Conservation (phyloP, 1,284 basidiomycete species). For the Ustilago vetiveriae region DNA sequence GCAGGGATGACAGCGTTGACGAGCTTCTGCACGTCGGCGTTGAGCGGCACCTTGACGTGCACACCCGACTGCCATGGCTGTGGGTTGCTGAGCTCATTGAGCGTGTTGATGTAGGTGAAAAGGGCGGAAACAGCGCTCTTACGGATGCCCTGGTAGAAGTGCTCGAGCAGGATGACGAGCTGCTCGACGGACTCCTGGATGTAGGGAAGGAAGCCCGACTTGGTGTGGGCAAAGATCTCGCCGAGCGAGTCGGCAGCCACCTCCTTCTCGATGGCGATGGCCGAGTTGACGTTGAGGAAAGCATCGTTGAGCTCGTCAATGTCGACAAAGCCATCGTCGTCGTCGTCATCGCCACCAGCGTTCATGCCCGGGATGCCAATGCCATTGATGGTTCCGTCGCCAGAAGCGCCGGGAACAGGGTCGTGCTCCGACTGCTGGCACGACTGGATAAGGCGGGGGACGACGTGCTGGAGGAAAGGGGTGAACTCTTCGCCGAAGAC, state of each 20-base stretch:
- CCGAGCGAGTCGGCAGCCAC: conserved; percentile 97
- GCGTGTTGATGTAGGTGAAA: conserved; percentile 88
- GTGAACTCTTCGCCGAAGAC: conserved; percentile 96
- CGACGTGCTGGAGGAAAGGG: conserved; percentile 83
- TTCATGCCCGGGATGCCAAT: conserved; percentile 76
- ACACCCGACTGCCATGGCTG: conserved; percentile 84
- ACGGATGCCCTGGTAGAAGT: conserved; percentile 98
- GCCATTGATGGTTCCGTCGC: conserved; percentile 63
- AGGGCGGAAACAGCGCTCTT: conserved; percentile 91
- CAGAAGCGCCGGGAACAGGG: conserved; percentile 62
- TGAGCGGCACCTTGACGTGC: conserved; percentile 73
- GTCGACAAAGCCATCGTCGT: conserved; percentile 71
- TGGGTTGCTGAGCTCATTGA: conserved; percentile 87
- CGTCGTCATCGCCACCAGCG: conserved; percentile 75
- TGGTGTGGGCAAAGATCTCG: conserved; percentile 85
- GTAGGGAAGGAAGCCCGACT: conserved; percentile 87
- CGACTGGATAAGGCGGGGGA: conserved; percentile 85
- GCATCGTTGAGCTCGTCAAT: conserved; percentile 77
- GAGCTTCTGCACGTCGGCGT: conserved; percentile 82
- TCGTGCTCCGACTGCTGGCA: conserved; percentile 78
- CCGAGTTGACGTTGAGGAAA: conserved; percentile 81
- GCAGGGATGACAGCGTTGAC: conserved; percentile 79
- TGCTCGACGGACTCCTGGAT: conserved; percentile 77
- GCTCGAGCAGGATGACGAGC: conserved; percentile 81
- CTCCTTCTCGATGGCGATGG: conserved; percentile 98